Evolutionary conservation across 768 basidiomycete species (phyloP), one percentile per base, ranked within the genome.

Genomic region (Tephrocybe sp.): DNA sequence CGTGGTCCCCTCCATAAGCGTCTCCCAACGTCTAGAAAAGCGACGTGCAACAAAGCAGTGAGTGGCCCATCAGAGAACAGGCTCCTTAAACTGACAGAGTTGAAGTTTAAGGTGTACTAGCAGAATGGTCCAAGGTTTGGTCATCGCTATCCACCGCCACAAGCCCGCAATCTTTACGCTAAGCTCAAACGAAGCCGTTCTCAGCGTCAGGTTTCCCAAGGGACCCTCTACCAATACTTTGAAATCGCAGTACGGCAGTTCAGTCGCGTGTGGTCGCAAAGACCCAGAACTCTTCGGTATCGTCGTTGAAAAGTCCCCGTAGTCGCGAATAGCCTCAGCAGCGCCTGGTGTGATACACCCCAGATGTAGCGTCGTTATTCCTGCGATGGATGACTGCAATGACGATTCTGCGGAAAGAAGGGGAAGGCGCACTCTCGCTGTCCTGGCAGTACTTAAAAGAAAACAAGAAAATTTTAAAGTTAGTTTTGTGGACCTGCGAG

Each of bases 311-410:
- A 55, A 62, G 51, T 45, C 47, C 60, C 40, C 55, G 41, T 56
- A 58, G 58, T 45, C 57, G 51, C 51, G 64, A 64, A 62, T 55
- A 41, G 33, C 39, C 51, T 49, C 50, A 22, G 45, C 32, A 48
- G 45, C 46, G 32, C 49, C 50, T 49, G 49, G 47, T 43, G 52
- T 40, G 14, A 39, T 54, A 26, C 26, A 26, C 56, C 41, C 53
- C 53, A 39, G 43, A 44, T 42, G 50, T 56, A 54, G 59, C 49
- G 48, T 48, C 64, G 48, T 71, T 72, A 70, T 72, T 83, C 80
- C 76, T 84, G 83, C 83, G 83, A 84, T 84, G 82, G 83, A 85
- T 84, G 82, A 85, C 83, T 85, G 80, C 83, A 79, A 76, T 74
- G 75, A 71, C 70, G 80, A 74, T 79, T 70, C 72, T 68, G 40